A percentile compares a stretch with the other conserved stretches of the same genome.
Evolutionary conservation across 108 stramenopile genomes (phyloP).

Genomic region (Fistulifera pelliculosa): DNA sequence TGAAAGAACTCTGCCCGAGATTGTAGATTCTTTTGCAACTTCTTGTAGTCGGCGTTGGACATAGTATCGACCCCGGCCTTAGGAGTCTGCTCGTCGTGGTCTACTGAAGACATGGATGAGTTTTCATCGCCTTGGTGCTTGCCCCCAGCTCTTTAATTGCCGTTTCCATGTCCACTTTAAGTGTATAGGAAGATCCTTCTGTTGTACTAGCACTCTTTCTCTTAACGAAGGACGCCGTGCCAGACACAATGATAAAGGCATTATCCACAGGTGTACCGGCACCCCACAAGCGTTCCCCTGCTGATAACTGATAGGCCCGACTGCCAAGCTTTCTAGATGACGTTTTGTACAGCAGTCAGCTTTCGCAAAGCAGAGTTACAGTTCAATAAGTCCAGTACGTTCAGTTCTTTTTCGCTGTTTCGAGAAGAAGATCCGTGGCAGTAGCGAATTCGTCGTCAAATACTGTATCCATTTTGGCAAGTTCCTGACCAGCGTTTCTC

Average conservation of each 20-base stretch:
- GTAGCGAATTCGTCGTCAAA: neutral
- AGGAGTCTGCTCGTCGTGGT: slow-evolving; percentile 20
- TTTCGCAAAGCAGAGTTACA: slow-evolving; percentile 73
- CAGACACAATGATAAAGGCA: slow-evolving; percentile 71
- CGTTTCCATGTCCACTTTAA: slow-evolving; percentile 29
- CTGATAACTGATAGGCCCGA: slow-evolving; percentile 55
- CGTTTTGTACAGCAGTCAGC: slow-evolving; percentile 79
- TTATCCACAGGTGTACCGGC: slow-evolving; percentile 66
- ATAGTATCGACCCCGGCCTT: slow-evolving; percentile 10
- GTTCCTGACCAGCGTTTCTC: slow-evolving; percentile 36
- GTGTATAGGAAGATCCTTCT: slow-evolving; percentile 6
- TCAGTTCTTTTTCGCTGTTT: slow-evolving; percentile 47
- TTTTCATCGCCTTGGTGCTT: slow-evolving; percentile 4
- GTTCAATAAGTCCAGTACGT: slow-evolving; percentile 64
- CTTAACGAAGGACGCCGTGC: slow-evolving; percentile 72
- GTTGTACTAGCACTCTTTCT: slow-evolving; percentile 51
- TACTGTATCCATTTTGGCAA: slow-evolving; percentile 14
- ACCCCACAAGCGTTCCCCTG: slow-evolving; percentile 79
- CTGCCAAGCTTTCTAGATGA: slow-evolving; percentile 75
- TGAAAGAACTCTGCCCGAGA: slow-evolving; percentile 45
- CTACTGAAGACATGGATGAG: slow-evolving; percentile 4
- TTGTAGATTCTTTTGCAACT: slow-evolving; percentile 47
- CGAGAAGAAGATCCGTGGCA: slow-evolving; percentile 24
- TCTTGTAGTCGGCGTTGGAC: slow-evolving; percentile 40
- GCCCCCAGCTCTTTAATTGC: slow-evolving; percentile 43